These are phyloP conservation scores for Colletotrichum musicola DNA, from an alignment of 2,329 filamentous ascomycete genomes.

Conservation along the genomic window DNA sequence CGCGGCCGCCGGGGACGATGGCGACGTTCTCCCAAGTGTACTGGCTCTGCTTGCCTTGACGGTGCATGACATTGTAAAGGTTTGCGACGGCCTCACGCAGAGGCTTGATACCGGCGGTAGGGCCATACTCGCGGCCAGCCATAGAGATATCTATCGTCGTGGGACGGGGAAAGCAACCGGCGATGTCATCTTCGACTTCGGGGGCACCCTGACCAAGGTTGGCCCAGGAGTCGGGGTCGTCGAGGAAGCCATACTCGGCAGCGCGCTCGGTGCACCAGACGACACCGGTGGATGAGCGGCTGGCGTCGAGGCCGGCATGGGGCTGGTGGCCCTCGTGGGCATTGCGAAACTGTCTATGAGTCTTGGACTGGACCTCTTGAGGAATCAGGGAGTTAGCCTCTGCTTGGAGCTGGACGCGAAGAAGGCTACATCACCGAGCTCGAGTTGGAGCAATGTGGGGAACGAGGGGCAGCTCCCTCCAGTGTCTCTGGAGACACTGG, in stretches of 20 bases:
- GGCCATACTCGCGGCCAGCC: constrained; percentile 88
- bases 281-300: constrained; percentile 90
- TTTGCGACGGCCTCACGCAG: constrained; percentile 89
- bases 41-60: constrained; percentile 86
- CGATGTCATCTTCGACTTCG: constrained; percentile 93
- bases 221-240: constrained; percentile 86
- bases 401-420: constrained; percentile 24
- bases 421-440: constrained; percentile 28
- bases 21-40: constrained; percentile 99
- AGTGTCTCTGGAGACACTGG: constrained; percentile 4
- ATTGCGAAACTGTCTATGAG: constrained; percentile 89
- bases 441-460: constrained; percentile 35
- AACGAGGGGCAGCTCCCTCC: constrained; percentile 35
- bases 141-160: constrained; percentile 82
- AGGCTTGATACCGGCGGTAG: constrained; percentile 93
- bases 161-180: constrained; percentile 88
- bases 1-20: constrained; percentile 93
- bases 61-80: constrained; percentile 93
- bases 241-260: constrained; percentile 87
- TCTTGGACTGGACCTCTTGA: constrained; percentile 82
- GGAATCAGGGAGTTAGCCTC: constrained; percentile 36
- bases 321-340: constrained; percentile 92
- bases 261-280: constrained; percentile 94
- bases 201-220: constrained; percentile 95
- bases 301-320: constrained; percentile 91